Percentiles rank a stretch among this genome's conserved stretches.
Evolutionary conservation across 495 filamentous ascomycete species (phyloP).

Genomic region (Hypoxylon cercidicola): DNA sequence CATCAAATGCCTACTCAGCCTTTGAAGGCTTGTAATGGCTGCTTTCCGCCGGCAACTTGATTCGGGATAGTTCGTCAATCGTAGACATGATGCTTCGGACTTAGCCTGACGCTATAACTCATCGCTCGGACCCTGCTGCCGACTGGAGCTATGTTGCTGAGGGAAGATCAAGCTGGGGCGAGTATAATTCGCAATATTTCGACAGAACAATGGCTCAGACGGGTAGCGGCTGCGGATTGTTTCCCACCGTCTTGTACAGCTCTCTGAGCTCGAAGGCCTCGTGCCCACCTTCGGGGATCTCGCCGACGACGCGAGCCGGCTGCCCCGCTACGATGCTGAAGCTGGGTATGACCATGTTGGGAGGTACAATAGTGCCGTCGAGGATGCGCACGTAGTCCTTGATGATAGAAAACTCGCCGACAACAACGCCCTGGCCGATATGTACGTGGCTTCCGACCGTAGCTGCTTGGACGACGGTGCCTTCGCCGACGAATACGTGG

Average conservation of each 20-base stretch:
- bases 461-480: slow-evolving; percentile 79
- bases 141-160: too few relatives aligned
- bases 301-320: slow-evolving; percentile 84
- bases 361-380: slow-evolving; percentile 81
- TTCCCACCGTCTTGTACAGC: slow-evolving; percentile 63
- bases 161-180: background rate
- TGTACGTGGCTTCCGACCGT: slow-evolving; percentile 82
- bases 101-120: too few relatives aligned
- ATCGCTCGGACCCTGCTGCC: too few relatives aligned
- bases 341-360: slow-evolving; percentile 90
- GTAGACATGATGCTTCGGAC: too few relatives aligned
- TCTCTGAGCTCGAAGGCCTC: slow-evolving; percentile 69
- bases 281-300: slow-evolving; percentile 80
- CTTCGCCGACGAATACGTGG: slow-evolving; percentile 86
- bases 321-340: slow-evolving; percentile 85
- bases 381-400: slow-evolving; percentile 90
- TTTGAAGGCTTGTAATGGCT: too few relatives aligned
- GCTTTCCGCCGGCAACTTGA: too few relatives aligned
- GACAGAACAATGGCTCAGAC: slow-evolving; percentile 39
- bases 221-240: slow-evolving; percentile 55
- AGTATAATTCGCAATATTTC: background rate
- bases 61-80: too few relatives aligned
- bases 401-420: slow-evolving; percentile 87
- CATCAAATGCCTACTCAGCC: too few relatives aligned
- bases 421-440: slow-evolving; percentile 75